Base-by-base conservation (phyloP, 1,139 yeast genomes). In the Spathaspora sp. region DNA sequence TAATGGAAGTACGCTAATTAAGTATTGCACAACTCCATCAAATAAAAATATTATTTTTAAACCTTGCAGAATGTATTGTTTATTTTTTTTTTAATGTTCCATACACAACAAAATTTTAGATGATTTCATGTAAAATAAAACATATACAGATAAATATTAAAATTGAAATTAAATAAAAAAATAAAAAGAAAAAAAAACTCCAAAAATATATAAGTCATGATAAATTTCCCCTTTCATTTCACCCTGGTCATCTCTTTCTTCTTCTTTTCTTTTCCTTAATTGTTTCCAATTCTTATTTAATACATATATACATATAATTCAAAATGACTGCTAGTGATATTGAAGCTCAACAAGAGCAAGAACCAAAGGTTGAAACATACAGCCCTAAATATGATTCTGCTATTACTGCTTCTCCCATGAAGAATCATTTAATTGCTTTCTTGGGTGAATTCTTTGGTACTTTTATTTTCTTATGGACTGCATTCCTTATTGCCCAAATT, bases 371-470 rank as follows among this genome's bases (percentile, higher is more conserved):
- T 49, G 67, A 63, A 43, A 52, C 62, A 43, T 68, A 66, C 53
- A 68, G 61, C 51, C 70, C 68, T 51, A 60, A 60, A 46, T 58
- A 51, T 31, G 54, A 54, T 36, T 18, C 42, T 29, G 46, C 44
- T 18, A 45, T 43, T 26, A 43, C 56, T 17, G 60, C 57, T 8
- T 57, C 70, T 16, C 59, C 65, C 11, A 41, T 56, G 52, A 67
- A 67, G 50, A 68, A 69, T 57, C 72, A 67, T 53, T 51, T 59
- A 38, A 68, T 69, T 54, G 74, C 71, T 11, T 58, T 58, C 34
- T 58, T 68, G 43, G 75, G 74, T 63, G 96, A 89, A 68, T 86
- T 89, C 64, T 80, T 83, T 58, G 97, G 97, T 58, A 89, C 97
- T 33, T 89, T 87, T 60, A 74, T 86, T 66, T 89, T 89, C 69